Base-by-base conservation (phyloP, 176 grass and related monocot genomes). In the Eleusine coracana region DNA sequence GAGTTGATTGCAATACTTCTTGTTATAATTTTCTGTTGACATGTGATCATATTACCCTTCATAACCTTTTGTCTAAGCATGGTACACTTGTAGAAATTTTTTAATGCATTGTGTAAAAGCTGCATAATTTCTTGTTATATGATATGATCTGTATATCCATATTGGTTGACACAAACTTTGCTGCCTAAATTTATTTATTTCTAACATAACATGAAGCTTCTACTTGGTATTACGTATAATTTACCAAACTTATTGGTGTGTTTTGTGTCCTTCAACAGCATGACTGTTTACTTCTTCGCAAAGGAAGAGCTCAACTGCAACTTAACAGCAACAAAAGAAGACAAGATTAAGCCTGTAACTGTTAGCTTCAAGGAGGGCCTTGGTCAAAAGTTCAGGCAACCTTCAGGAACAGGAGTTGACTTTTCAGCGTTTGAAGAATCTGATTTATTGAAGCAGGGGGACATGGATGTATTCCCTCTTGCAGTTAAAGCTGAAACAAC, bases 401-500 rank as follows among this genome's bases (percentile, higher is more conserved):
- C 93, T 80, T 96, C 93, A 75, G 97, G 97, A 74, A 90, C 93
- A 37, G 97, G 97, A 86, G 89, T 99, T 38, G 83, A 96, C 68
- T 95, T 99, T 68, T 92, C 89, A 21, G 76, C 55, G 12, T 94
- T 99, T 85, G 83, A 92, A 54, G 91, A 92, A 66, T 84, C 87
- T 5, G 91, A 95, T 40, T 88, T 98, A 37, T 64, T 91, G 44
- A 98, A 91, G 74, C 84, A 82, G 64, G 84, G 86, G 34, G 82
- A 82, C 45, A 84, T 87, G 78, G 92, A 93, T 78, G 87, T 91
- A 49, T 98, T 89, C 69, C 96, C 96, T 17, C 96, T 98, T 74
- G 90, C 87, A 12, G 89, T 98, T 78, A 98, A 98, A 90, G 96
- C 96, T 84, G 96, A 98, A 80, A 90, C 96, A 71, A 74, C 88